Evolutionary conservation across 192 early-diverging fungal genomes (phyloP), one percentile per base, ranked within the genome.

Genomic region (Backusella morwellensis): DNA sequence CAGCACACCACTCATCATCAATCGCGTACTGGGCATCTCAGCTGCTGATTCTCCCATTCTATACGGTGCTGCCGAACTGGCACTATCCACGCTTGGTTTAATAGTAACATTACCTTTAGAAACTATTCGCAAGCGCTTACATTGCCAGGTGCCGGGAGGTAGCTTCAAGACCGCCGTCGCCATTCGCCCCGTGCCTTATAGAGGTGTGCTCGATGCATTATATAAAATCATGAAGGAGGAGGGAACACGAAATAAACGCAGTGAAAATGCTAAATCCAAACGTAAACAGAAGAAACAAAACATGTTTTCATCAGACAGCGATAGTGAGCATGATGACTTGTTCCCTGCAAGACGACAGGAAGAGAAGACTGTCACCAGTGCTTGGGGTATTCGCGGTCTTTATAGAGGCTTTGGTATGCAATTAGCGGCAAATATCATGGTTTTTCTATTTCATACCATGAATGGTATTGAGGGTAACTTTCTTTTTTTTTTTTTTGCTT

Each of bases 41-140:
- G 72, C 82, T 4, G 82, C 83, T 9, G 91, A 92, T 77, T 88
- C 88, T 1, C 93, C 93, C 0, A 70, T 89, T 21, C 42, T 86
- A 0, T 92, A 86, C 81, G 81, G 85, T 8, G 41, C 88, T 38
- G 89, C 85, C 26, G 86, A 89, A n/a, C 81, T 97, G 19, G 81
- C 81, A 3, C 84, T 94, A 69, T 85, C 91, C 47, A 91, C 92
- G 1, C 19, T 94, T 6, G 89, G 95, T 63, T 83, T 91, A 1
- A 77, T 89, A n/a, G 90, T 97, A 14, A 88, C 91, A 69, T 82
- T 94, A 35, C 97, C 97, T 1, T 77, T 98, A 15, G 95, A 98
- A 42, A 92, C 95, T 6, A 89, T 93, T 44, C 84, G 96, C 5
- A 91, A 93, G 76, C 82, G 97, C 3, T 75, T 98, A 42, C 91